Conservation (phyloP, 805 yeast genomes). For the Suhomyces prunicola region DNA sequence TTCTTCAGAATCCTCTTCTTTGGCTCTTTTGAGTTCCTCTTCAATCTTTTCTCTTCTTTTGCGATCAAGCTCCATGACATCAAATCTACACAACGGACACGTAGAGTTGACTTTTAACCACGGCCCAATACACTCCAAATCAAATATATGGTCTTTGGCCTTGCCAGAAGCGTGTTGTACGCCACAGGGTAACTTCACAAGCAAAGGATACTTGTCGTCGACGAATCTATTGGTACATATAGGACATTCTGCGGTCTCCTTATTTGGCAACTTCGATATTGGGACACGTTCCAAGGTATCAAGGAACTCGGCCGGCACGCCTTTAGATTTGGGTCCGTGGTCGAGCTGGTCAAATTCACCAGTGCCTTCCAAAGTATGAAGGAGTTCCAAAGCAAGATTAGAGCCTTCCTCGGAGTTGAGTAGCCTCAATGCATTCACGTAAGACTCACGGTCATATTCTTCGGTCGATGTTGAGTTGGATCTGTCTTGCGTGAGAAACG, state of each 20-base stretch:
- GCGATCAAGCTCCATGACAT: slow-evolving; percentile 46
- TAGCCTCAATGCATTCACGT: slow-evolving; percentile 29
- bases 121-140: slow-evolving; percentile 85
- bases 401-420: slow-evolving; percentile 32
- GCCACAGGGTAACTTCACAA: slow-evolving; percentile 72
- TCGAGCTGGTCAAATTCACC: slow-evolving; percentile 3
- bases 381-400: slow-evolving; percentile 24
- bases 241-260: slow-evolving; percentile 66
- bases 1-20: slow-evolving; percentile 49
- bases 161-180: slow-evolving; percentile 20
- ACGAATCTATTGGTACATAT: slow-evolving; percentile 75
- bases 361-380: slow-evolving; percentile 19
- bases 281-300: slow-evolving; percentile 74
- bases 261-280: slow-evolving; percentile 31
- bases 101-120: slow-evolving; percentile 76
- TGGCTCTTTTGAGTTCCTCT: slow-evolving; percentile 29
- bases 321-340: slow-evolving; percentile 25
- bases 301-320: slow-evolving; percentile 66
- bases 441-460: slow-evolving; percentile 18
- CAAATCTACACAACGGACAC: slow-evolving; percentile 85
- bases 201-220: slow-evolving; percentile 73
- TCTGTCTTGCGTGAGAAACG: slow-evolving; percentile 23
- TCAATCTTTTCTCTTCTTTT: slow-evolving; percentile 30
- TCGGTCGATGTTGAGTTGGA: slow-evolving; percentile 8
- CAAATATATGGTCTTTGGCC: slow-evolving; percentile 63